Conservation (phyloP, 129 eudicot species). For the Artemisia tridentata region DNA sequence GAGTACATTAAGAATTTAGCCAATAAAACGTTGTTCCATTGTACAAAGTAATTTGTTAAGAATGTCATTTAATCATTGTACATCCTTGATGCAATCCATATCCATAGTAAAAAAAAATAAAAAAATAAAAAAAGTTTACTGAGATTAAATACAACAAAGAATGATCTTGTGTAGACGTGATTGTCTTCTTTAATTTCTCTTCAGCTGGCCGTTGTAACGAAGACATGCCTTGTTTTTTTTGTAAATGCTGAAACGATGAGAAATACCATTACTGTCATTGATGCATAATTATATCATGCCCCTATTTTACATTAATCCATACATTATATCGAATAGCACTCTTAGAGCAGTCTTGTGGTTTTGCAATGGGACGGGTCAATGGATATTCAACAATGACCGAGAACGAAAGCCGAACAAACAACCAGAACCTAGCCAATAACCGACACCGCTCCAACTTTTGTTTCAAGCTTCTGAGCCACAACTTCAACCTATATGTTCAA, state of each 20-base stretch:
- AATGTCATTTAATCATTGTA: too few species aligned
- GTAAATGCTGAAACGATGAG: background rate
- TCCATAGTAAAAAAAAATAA: too few species aligned
- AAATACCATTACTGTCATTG: background rate
- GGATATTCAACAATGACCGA: background rate
- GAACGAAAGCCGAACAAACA: constrained; percentile 11
- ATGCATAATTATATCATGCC: background rate
- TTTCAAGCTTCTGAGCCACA: constrained; percentile 6
- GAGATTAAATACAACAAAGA: too few species aligned
- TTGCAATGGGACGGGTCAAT: constrained; percentile 20
- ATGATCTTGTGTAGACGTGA: background rate
- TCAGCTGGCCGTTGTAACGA: constrained; percentile 14
- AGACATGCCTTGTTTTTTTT: background rate
- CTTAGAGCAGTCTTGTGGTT: background rate
- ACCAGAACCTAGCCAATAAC: background rate
- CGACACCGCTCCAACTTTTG: constrained; percentile 12
- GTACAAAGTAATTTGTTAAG: too few species aligned
- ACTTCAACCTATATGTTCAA: background rate
- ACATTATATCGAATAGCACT: background rate
- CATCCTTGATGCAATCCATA: too few species aligned
- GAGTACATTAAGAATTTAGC: too few species aligned
- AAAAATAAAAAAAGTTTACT: too few species aligned
- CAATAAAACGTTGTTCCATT: too few species aligned
- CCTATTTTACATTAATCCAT: too few species aligned
- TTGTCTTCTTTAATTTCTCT: background rate